Base-by-base conservation (phyloP, 805 yeast genomes). In the Zygotorulaspora florentina region DNA sequence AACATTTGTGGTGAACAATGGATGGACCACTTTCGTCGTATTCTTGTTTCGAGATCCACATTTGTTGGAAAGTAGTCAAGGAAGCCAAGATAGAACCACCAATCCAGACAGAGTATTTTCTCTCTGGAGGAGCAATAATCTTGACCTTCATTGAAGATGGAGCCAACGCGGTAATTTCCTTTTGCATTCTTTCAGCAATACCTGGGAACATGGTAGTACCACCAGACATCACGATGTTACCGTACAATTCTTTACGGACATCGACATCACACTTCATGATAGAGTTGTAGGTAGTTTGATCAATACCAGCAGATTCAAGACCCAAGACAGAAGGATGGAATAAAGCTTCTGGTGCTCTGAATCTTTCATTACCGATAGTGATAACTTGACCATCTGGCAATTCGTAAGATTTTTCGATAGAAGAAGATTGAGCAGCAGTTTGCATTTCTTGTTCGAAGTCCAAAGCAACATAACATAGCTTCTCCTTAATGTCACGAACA, bases 161-260 rank as follows among this genome's bases (percentile, higher is more conserved):
- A 70, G 99, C 99, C 79, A 93, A 84, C 65, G 97, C 96, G 64
- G 97, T 88, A 69, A 93, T 89, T 80, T 93, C 99, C 87, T 91
- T 91, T 82, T 91, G 98, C 96, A 93, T 88, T 82, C 99, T 91
- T 83, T 93, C 98, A 74, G 97, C 97, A 74, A 93, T 90, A 80
- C 99, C 99, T 76, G 97, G 97, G 96, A 89, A 93, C 98, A 93
- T 89, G 64, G 99, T 93, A 66, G 98, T 90, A 86, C 99, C 99
- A 82, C 99, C 99, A 62, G 98, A 90, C 93, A 93, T 85, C 71
- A 93, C 99, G 69, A 93, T 93, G 85, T 93, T 93, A 77, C 95
- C 95, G 81, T 93, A 93, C 74, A 93, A 83, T 75, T 91, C 98
- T 80, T 87, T 91, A 78, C 99, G 87, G 63, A 93, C 96, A 77